Evolutionary conservation across 306 rosid genomes (phyloP), one percentile per base, ranked within the genome.

Genomic region (Acacia melanoxylon): DNA sequence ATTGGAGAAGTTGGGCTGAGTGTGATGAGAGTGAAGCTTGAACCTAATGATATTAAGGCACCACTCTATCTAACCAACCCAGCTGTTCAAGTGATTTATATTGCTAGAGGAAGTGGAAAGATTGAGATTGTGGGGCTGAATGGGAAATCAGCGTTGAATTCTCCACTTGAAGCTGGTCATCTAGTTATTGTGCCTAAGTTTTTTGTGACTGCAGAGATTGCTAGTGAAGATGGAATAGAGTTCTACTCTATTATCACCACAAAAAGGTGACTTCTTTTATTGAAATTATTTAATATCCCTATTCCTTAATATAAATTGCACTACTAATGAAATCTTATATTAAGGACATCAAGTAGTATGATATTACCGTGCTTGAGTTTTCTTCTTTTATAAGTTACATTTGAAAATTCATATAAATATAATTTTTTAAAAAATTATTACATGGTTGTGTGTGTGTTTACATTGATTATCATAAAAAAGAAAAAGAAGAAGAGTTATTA

Each of bases 181-280:
- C 66, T 88, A 85, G 17, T 86, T 63, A 74, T 88, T 8, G 87
- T 88, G 67, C 93, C 89, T 1, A 56, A 46, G 14, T 86, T 84
- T 33, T 86, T 86, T 40, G 84, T 69, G 58, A 76, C 66, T 19
- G 86, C 87, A 4, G 27, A 44, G 17, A 42, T 75, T 54, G 87
- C 91, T 13, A 83, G 91, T 5, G 35, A 4, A 59, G 79, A 82
- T 25, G 90, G 91, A 42, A 16, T 86, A 35, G 91, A 88, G 65
- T 86, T 56, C 31, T 56, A 78, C 69, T 86, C 89, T 19, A 25
- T 88, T 6, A 41, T 88, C 11, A 80, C 88, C 2, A 71, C 49
- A 20, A 33, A 78, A 20, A 19, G 49, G 91, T 90, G 62, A 84
- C 84, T 56, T 42, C 20, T 4, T 24, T 10, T 48, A 37, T 37